Evolutionary conservation across 768 basidiomycete genomes (phyloP), one percentile per base, ranked within the genome.

Genomic region (Pholiota molesta): DNA sequence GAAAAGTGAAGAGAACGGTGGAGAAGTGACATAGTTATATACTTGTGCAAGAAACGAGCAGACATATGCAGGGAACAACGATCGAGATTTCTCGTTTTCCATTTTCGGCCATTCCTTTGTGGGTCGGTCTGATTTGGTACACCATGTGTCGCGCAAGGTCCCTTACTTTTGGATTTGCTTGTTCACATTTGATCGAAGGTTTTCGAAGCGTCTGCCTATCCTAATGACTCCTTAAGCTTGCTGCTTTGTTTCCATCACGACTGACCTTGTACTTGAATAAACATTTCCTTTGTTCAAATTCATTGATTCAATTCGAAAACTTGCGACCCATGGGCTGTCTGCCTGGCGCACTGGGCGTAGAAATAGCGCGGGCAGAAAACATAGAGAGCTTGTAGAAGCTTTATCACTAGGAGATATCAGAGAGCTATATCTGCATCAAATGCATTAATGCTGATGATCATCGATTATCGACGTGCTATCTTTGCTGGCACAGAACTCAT

Each of bases 101-200:
- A 52, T 64, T 76, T 77, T 70, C 33, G 73, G 77, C 47, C 71
- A 70, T 69, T 76, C 74, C 72, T 81, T 79, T 81, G 76, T 79
- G 64, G 71, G 13, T 26, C 33, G 65, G 56, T 75, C 75, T 60
- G 59, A 70, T 71, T 61, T 47, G 71, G 74, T 14, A 45, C 29
- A 53, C 57, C 66, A 67, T 66, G 66, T 66, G 65, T 61, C 40
- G 65, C 70, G 66, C 61, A 63, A 63, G 59, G 53, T 57, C 67
- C 69, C 68, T 72, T 64, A 61, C 59, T 64, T 71, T 70, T 66
- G 69, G 71, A 39, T 55, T 62, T 65, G 68, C 72, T 76, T 74
- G 74, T 75, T 70, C 69, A 61, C 64, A 60, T 55, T 58, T 63
- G 62, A 64, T 66, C 52, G 60, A 60, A 59, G 59, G 44, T 54